These are phyloP conservation scores for Fusarium cicatricum DNA, from an alignment of 2,329 filamentous ascomycete species.

Conservation along the genomic window DNA sequence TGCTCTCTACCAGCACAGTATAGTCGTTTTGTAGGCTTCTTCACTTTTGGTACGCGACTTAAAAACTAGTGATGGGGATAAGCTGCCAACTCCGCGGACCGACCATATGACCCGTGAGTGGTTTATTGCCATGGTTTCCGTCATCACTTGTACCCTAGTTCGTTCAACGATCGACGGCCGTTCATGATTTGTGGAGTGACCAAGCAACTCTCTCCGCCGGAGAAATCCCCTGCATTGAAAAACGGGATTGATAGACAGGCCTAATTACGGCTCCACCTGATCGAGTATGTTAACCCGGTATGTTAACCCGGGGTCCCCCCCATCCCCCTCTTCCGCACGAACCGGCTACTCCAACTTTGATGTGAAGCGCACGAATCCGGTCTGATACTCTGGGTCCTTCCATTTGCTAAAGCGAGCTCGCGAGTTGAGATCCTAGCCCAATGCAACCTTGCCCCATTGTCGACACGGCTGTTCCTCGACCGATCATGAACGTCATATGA, in stretches of 20 bases:
- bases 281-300: background rate
- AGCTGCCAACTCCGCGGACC: too few relatives aligned
- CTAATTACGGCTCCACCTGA: background rate
- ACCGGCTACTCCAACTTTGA: background rate
- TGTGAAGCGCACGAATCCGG: constrained; percentile 28
- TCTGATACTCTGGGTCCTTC: background rate
- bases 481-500: constrained; percentile 21
- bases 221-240: background rate
- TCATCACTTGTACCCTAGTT: too few relatives aligned
- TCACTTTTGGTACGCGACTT: too few relatives aligned
- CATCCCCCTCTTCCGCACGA: background rate
- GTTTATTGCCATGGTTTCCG: too few relatives aligned
- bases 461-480: constrained; percentile 17
- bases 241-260: constrained; percentile 1
- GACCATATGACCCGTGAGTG: too few relatives aligned
- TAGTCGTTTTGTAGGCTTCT: too few relatives aligned
- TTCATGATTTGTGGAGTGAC: constrained; percentile 2
- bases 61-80: too few relatives aligned
- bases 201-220: constrained; percentile 2
- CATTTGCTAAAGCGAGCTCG: too few relatives aligned
- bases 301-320: background rate
- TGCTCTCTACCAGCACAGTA: too few relatives aligned
- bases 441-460: constrained; percentile 15
- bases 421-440: background rate
- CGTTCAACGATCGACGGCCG: too few relatives aligned